Evolutionary conservation across 495 filamentous ascomycete genomes (phyloP), one percentile per base, ranked within the genome.

Genomic region (Aspergillus hancockii): DNA sequence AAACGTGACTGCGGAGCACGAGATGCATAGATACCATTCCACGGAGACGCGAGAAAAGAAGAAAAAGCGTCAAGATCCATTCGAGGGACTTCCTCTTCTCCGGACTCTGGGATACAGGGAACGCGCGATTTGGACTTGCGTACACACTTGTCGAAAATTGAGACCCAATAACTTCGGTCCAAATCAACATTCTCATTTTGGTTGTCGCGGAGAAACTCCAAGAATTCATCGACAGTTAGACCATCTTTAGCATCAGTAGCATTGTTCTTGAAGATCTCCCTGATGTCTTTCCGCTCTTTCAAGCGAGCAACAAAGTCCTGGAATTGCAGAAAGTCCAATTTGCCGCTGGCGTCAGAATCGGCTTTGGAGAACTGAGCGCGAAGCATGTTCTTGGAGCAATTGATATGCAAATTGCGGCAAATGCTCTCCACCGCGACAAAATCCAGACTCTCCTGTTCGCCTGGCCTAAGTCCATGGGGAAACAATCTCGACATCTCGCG

Each of bases 351-450:
- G 21, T 75, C 78, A 12, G 73, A 70, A 73, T 95, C 91, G n/a
- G 88, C 90, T 56, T 83, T 81, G 43, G 82, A 75, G 63, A 98
- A 96, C 54, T 88, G 89, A n/a, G 82, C 81, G 36, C 81, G 84
- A 22, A 97, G 79, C 64, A 89, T 84, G 41, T 85, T 83, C 38
- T 85, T 81, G 14, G 91, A 89, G 71, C 88, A 90, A 68, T 96
- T 89, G 65, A 98, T 95, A 66, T 97, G 90, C 46, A 98, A 78
- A 59, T 85, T 89, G 61, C 87, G 89, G 73, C 93, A 97, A 10
- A 97, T 80, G 43, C 86, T 85, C 66, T 91, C 88, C 25, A 97
- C 85, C 4, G 88, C 89, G 30, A 77, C 77, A 47, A 94, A 83
- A 53, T 91, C 88, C 36, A 97, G 85, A 51, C 76, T 81, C 62